Percentiles rank a stretch among this genome's conserved stretches.
These are phyloP conservation scores for Aspergillus sergii DNA, from an alignment of 2,329 filamentous ascomycete species.

Conservation along the genomic window DNA sequence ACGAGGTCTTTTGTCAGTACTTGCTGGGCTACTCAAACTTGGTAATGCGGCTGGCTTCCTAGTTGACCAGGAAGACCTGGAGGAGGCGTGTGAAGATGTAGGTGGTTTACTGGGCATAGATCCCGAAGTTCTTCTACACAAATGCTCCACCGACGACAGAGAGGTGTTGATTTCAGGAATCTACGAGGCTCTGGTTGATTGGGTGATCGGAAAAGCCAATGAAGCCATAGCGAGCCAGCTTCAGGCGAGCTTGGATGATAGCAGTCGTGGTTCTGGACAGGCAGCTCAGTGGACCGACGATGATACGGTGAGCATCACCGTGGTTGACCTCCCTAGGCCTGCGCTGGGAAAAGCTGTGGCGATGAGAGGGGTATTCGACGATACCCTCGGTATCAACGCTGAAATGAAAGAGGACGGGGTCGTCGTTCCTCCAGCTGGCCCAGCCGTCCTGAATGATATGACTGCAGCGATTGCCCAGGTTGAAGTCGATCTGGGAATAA, in stretches of 20 bases:
- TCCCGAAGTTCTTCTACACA: slow-evolving; percentile 74
- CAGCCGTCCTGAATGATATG: slow-evolving; percentile 86
- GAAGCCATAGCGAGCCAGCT: slow-evolving; percentile 78
- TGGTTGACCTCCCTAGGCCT: slow-evolving; percentile 82
- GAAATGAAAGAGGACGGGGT: slow-evolving; percentile 98
- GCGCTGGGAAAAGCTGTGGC: slow-evolving; percentile 83
- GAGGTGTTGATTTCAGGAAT: slow-evolving; percentile 79
- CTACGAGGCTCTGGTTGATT: slow-evolving; percentile 93
- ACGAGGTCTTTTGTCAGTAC: slow-evolving; percentile 78
- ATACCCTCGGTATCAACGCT: slow-evolving; percentile 85
- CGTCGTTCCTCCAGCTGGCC: slow-evolving; percentile 70
- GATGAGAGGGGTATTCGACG: slow-evolving; percentile 89
- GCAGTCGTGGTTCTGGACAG: slow-evolving; percentile 57
- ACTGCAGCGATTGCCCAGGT: slow-evolving; percentile 75
- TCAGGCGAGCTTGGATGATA: slow-evolving; percentile 63
- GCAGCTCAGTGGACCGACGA: slow-evolving; percentile 69
- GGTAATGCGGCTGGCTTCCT: slow-evolving; percentile 86
- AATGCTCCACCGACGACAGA: slow-evolving; percentile 83
- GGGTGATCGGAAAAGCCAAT: slow-evolving; percentile 89
- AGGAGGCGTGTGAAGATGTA: slow-evolving; percentile 88
- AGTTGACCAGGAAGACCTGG: slow-evolving; percentile 80
- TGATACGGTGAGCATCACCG: slow-evolving; percentile 83
- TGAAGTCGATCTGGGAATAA: slow-evolving; percentile 77
- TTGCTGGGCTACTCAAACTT: slow-evolving; percentile 86
- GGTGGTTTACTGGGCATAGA: slow-evolving; percentile 83